These are phyloP conservation scores for Phytophthora megakarya DNA, from an alignment of 352 stramenopile species.

Conservation along the genomic window DNA sequence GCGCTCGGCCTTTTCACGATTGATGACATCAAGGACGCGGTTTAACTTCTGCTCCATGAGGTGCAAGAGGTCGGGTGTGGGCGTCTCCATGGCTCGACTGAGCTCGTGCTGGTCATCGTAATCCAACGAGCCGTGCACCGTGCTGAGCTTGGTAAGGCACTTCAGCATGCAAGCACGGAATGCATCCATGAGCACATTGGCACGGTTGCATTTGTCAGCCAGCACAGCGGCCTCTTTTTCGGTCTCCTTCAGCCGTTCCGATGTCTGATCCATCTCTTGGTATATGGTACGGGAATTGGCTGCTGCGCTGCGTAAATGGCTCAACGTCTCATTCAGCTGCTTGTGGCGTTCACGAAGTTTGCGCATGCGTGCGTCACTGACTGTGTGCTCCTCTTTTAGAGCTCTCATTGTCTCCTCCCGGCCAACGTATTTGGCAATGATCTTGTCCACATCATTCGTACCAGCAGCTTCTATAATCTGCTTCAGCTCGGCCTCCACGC, in stretches of 20 bases:
- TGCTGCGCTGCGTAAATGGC: conserved; percentile 62
- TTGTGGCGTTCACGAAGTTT: conserved; percentile 82
- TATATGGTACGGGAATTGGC: conserved; percentile 86
- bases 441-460: conserved; percentile 83
- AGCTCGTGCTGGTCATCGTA: conserved; percentile 79
- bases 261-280: conserved; percentile 85
- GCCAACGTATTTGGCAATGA: conserved; percentile 75
- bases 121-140: conserved; percentile 72
- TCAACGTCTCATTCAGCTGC: conserved; percentile 69
- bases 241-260: conserved; percentile 82
- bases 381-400: conserved; percentile 77
- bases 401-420: conserved; percentile 74
- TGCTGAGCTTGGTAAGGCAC: conserved; percentile 75
- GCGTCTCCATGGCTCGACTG: conserved; percentile 66
- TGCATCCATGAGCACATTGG: conserved; percentile 80
- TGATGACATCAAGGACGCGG: conserved; percentile 82
- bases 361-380: conserved; percentile 73
- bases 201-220: conserved; percentile 72
- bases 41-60: conserved; percentile 86
- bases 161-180: conserved; percentile 87
- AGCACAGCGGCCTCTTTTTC: conserved; percentile 77
- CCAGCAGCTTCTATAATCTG: conserved; percentile 78
- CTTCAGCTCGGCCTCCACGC: conserved; percentile 73
- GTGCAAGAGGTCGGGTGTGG: conserved; percentile 73
- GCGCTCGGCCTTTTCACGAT: conserved; percentile 79